These are phyloP conservation scores for Epichloe baconii DNA, from an alignment of 2,329 filamentous ascomycete genomes.

Conservation along the genomic window DNA sequence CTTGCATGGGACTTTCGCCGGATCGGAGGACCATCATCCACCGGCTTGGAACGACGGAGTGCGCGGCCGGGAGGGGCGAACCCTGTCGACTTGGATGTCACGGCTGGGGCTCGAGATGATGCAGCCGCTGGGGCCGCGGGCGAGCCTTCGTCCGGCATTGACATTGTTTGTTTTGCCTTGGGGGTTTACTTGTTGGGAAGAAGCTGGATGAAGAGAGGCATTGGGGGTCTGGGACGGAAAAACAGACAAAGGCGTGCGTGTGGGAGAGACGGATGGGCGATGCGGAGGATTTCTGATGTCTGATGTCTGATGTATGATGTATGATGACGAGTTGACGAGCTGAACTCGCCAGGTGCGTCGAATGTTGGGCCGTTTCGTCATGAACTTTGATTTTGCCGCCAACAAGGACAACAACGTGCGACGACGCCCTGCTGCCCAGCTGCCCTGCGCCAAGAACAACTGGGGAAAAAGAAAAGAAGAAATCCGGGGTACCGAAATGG, in stretches of 20 bases:
- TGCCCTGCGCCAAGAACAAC: no score
- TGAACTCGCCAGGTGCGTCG: neutral
- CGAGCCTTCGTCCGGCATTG: slow-evolving; percentile 11
- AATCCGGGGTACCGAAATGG: no score
- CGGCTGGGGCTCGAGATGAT: neutral
- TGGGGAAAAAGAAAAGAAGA: no score
- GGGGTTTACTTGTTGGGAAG: no score
- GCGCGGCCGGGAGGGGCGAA: slow-evolving; percentile 18
- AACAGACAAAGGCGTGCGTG: neutral
- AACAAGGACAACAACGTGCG: no score
- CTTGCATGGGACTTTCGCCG: slow-evolving; percentile 8
- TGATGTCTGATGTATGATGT: neutral
- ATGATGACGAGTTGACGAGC: neutral
- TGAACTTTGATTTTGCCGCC: neutral
- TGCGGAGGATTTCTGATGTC: no score
- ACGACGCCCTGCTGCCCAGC: no score
- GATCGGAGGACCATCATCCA: slow-evolving; percentile 21
- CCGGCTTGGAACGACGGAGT: slow-evolving; percentile 28
- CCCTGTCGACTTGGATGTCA: slow-evolving; percentile 4
- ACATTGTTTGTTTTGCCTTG: slow-evolving; percentile 3
- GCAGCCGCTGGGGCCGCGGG: slow-evolving; percentile 1
- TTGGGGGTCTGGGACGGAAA: neutral
- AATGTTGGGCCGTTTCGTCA: neutral
- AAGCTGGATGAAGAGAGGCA: neutral
- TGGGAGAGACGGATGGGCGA: no score